phyloP scores from a whole-genome alignment of 371 early-diverging fungal species.

The Chytridium lagenaria region DNA sequence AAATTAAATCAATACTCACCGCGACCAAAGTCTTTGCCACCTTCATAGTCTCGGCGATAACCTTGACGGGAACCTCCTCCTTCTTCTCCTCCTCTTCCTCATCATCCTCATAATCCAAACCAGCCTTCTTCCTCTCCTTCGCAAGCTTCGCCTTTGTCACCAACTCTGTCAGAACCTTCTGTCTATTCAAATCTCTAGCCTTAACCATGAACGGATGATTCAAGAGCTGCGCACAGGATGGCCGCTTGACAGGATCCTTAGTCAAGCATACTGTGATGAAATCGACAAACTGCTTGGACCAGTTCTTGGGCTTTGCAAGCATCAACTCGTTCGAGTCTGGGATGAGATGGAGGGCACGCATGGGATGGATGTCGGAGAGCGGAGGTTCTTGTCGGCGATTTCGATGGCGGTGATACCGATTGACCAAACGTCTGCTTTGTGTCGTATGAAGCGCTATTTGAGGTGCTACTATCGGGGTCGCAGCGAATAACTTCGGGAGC shows the following conservation, averaged over 20 bases:
- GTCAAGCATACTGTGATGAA: constrained; percentile 57
- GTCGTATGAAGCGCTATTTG: constrained; percentile 52
- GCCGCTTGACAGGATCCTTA: constrained; percentile 56
- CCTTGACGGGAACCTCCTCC: constrained; percentile 47
- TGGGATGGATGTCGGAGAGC: constrained; percentile 65
- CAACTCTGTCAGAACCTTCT: constrained; percentile 54
- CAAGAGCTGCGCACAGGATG: constrained; percentile 55
- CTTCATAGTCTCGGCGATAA: constrained; percentile 46
- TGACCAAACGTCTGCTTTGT: constrained; percentile 64
- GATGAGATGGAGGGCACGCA: constrained; percentile 62
- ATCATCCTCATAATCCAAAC: constrained; percentile 56
- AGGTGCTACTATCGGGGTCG: constrained; percentile 56
- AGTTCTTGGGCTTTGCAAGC: constrained; percentile 63
- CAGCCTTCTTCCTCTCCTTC: constrained; percentile 56
- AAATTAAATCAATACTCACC: constrained; percentile 24
- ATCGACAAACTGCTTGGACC: constrained; percentile 60
- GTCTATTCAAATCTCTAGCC: constrained; percentile 43
- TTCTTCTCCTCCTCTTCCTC: constrained; percentile 55
- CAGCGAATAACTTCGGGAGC: constrained; percentile 66
- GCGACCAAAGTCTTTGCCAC: constrained; percentile 39
- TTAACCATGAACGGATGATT: constrained; percentile 61
- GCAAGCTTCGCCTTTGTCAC: constrained; percentile 54
- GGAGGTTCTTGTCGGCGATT: constrained; percentile 67
- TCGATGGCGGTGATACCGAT: constrained; percentile 69
- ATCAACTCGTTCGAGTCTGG: constrained; percentile 54